Percentiles rank a stretch among this genome's conserved stretches.
phyloP scores from a whole-genome alignment of 2,329 filamentous ascomycete species.

The Albifimbria verrucaria region DNA sequence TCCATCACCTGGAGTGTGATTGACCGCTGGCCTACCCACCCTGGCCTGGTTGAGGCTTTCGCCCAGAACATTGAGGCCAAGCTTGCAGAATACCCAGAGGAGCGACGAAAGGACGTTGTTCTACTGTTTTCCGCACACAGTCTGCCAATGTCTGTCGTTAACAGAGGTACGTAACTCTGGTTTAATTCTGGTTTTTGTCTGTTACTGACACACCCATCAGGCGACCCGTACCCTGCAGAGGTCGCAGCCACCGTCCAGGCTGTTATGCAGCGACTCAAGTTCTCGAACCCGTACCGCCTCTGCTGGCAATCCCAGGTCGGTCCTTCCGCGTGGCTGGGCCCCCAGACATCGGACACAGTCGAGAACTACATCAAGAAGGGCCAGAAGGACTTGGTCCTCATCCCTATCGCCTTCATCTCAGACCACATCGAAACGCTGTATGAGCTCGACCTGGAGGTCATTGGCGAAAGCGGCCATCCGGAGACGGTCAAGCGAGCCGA shows the following conservation, averaged over 20 bases:
- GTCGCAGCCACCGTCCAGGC: slow-evolving; percentile 94
- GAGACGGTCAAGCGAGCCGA: slow-evolving; percentile 87
- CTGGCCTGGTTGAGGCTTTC: slow-evolving; percentile 86
- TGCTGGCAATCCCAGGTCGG: slow-evolving; percentile 99
- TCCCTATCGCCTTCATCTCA: slow-evolving; percentile 97
- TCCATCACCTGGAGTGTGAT: slow-evolving; percentile 95
- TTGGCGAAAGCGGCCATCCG: slow-evolving; percentile 74
- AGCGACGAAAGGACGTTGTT: slow-evolving; percentile 75
- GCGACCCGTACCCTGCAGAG: slow-evolving; percentile 92
- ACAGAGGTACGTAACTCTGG: slow-evolving; percentile 58
- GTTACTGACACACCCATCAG: slow-evolving; percentile 40
- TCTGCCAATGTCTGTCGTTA: slow-evolving; percentile 95
- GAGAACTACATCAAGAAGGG: slow-evolving; percentile 86
- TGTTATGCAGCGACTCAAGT: slow-evolving; percentile 88
- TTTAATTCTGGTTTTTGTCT: background rate
- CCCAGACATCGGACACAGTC: slow-evolving; percentile 86
- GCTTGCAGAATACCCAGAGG: slow-evolving; percentile 77
- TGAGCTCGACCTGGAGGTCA: slow-evolving; percentile 92
- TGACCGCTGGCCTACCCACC: slow-evolving; percentile 93
- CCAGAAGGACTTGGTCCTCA: slow-evolving; percentile 84
- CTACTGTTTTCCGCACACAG: slow-evolving; percentile 94
- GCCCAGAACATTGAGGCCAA: slow-evolving; percentile 88
- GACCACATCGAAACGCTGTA: slow-evolving; percentile 98
- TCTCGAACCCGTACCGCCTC: slow-evolving; percentile 86
- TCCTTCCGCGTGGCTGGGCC: slow-evolving; percentile 90